Evolutionary conservation across 2,329 filamentous ascomycete species (phyloP), one percentile per base, ranked within the genome.

Genomic region (Aspergillus sp.): DNA sequence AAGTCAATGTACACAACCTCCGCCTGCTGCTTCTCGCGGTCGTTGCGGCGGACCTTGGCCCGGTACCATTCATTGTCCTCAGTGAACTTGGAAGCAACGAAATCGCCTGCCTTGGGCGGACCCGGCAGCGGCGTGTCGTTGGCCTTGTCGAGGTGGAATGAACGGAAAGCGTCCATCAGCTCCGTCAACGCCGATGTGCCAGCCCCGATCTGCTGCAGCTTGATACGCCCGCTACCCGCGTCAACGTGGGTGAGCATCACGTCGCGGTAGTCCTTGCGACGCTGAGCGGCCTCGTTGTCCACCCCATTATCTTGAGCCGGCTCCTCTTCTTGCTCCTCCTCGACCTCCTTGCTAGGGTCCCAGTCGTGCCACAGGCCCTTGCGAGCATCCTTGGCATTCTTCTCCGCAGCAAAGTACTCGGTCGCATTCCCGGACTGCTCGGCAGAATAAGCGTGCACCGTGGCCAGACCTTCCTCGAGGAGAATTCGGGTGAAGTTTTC

Each of bases 1-100:
- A 93, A 98, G 67, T 98, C 91, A 41, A 98, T 77, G 63, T 94
- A 98, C 28, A 93, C 67, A 15, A 98, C 81, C 61, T 98, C 91
- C 15, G 86, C 81, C 48, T 83, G 78, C 72, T 91, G 86, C 51
- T 80, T 80, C 6, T 88, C 74, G 41, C 91, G 86, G 65, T 98
- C 91, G 61, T 96, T 95, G 55, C 88, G 79, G 41, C 88, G 81
- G 40, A 98, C 78, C 40, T 80, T 82, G 19, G 84, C 91, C 40
- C 91, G 84, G 68, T 98, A 98, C 89, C 89, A 98, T 47, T 91
- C 78, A 38, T 80, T 77, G 55, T 98, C 91, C 32, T 79, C 80
- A 5, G 79, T 82, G 68, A 96, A 98, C 57, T 84, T 82, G 50
- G 89, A 89, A 2, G 89, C 82, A 15, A 98, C 89, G 39, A 82